phyloP scores from a whole-genome alignment of 1,139 yeast species.

The Pneumocystis sp. region DNA sequence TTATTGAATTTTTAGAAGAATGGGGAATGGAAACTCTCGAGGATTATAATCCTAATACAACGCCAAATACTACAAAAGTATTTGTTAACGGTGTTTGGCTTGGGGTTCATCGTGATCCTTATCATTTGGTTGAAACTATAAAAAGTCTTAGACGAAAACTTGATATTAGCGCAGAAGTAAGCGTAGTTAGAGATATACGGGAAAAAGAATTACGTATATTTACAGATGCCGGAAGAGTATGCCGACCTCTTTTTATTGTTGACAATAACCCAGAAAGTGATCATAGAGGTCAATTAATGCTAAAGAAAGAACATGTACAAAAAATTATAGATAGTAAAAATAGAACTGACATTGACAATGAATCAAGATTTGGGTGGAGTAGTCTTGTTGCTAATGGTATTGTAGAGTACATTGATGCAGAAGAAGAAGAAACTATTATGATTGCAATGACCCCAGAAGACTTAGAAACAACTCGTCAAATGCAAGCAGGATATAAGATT shows the following conservation, averaged over 20 bases:
- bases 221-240: slow-evolving; percentile 97
- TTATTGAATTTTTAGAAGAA: slow-evolving; percentile 82
- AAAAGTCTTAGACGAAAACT: slow-evolving; percentile 87
- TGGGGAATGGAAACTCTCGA: slow-evolving; percentile 99
- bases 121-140: slow-evolving; percentile 77
- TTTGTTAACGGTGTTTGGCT: slow-evolving; percentile 99
- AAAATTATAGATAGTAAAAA: slow-evolving; percentile 54
- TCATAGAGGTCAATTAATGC: slow-evolving; percentile 59
- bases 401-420: slow-evolving; percentile 91
- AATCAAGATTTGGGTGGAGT: slow-evolving; percentile 64
- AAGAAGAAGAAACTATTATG: slow-evolving; percentile 94
- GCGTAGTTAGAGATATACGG: slow-evolving; percentile 90
- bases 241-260: slow-evolving; percentile 84
- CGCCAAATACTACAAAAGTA: slow-evolving; percentile 84
- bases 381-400: slow-evolving; percentile 72
- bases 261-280: slow-evolving; percentile 63
- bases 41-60: slow-evolving; percentile 85
- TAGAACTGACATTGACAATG: slow-evolving; percentile 35
- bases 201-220: slow-evolving; percentile 90
- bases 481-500: slow-evolving; percentile 36
- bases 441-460: slow-evolving; percentile 99
- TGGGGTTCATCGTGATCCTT: slow-evolving; percentile 95
- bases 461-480: slow-evolving; percentile 51
- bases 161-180: slow-evolving; percentile 89
- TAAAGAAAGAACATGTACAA: slow-evolving; percentile 71